Evolutionary conservation across 179 eudicot species (phyloP), one percentile per base, ranked within the genome.

Genomic region (Camellia oleifera): DNA sequence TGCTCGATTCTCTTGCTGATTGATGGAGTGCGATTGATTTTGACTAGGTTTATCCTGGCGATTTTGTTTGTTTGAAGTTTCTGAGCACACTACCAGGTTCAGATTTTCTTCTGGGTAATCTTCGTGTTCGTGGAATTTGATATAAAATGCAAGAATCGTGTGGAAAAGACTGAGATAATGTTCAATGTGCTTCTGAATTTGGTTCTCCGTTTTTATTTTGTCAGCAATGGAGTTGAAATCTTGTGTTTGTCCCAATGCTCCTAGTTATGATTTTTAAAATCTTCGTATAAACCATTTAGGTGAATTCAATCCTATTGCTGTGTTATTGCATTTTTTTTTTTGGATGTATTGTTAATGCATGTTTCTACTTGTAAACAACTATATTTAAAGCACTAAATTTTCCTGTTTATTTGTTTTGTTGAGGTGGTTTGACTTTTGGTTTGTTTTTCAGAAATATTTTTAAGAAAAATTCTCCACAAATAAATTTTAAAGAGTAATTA

Each of bases 51-150:
- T 7, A 20, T 7, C 13, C 17, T n/a, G 60, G n/a, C 53, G 45
- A 67, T 53, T 53, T 53, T 32, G 80, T 53, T 66, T 77, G 50
- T 66, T 52, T 18, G 46, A 52, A 4, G 63, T 15, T 77, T 14
- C 10, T 67, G 45, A 17, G 72, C 71, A 32, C 40, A 67, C 15
- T 46, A 62, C 69, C 48, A 23, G 79, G 58, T 64, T 77, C 73
- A 32, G 50, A 4, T 77, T 52, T 7, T 70, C 48, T 48, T 60
- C 42, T 18, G 60, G 60, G 40, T 60, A 71, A 42, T 75, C 78
- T 60, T 23, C 10, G 11, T 69, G 56, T 76, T 61, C 62, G 2
- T 8, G 77, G 65, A 69, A 18, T 81, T 69, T 42, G 66, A 18
- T 57, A 14, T 57, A 48, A 64, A 58, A 40, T 32, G 17, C 32